Evolutionary conservation across 2,329 filamentous ascomycete species (phyloP).

Genomic region (Aspergillus udagawae): DNA sequence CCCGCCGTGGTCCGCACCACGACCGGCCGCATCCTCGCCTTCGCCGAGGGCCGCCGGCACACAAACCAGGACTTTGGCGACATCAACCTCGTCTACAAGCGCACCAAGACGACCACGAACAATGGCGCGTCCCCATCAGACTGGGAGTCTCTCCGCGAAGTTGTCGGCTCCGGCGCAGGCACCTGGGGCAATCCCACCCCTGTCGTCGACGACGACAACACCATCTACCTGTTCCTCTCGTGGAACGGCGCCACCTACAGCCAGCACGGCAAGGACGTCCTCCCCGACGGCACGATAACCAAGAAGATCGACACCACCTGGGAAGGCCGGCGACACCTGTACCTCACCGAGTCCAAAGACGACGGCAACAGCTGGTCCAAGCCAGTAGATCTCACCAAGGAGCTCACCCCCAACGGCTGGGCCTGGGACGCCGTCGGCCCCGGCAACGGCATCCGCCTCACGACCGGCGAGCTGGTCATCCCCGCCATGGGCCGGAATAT

Average conservation of each 20-base stretch:
- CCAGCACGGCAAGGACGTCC: slow-evolving; percentile 19
- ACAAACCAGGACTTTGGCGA: slow-evolving; percentile 25
- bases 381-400: slow-evolving; percentile 1
- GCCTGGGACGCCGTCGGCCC: slow-evolving; percentile 6
- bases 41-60: slow-evolving; percentile 24
- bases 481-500: slow-evolving; percentile 5
- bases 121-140: slow-evolving; percentile 16
- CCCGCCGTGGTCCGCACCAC: slow-evolving; percentile 21
- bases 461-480: slow-evolving; percentile 4
- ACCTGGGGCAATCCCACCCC: slow-evolving; percentile 30
- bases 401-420: background rate
- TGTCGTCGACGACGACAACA: slow-evolving; percentile 24
- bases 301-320: slow-evolving; percentile 4
- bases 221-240: slow-evolving; percentile 29
- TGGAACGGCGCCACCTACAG: slow-evolving; percentile 27
- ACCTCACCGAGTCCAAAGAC: slow-evolving; percentile 1
- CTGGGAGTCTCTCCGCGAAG: slow-evolving; percentile 24
- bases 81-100: slow-evolving; percentile 29
- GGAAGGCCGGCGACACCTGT: slow-evolving; percentile 5
- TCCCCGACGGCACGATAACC: slow-evolving; percentile 6
- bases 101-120: slow-evolving; percentile 19
- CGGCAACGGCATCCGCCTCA: slow-evolving; percentile 1
- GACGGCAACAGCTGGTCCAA: slow-evolving; percentile 6
- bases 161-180: slow-evolving; percentile 18
- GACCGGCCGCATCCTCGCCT: slow-evolving; percentile 24